phyloP scores from a whole-genome alignment of 2,329 filamentous ascomycete genomes.

The Neopestalotiopsis rosae region DNA sequence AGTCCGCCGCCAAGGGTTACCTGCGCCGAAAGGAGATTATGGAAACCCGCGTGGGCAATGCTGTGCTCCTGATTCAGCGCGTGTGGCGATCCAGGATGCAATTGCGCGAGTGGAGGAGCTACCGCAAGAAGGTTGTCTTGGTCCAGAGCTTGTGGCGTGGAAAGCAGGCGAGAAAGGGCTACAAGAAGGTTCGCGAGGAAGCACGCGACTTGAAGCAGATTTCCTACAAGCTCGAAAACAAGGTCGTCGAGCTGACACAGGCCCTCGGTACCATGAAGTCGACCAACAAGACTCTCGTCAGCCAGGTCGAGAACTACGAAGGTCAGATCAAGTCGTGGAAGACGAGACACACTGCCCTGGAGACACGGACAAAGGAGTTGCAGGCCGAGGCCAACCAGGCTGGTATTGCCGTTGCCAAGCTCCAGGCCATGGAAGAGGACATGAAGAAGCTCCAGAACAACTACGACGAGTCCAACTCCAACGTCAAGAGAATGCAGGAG shows the following conservation, averaged over 20 bases:
- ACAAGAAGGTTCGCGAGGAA: slow-evolving; percentile 92
- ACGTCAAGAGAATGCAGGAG: slow-evolving; percentile 92
- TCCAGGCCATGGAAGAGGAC: slow-evolving; percentile 92
- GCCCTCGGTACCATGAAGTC: slow-evolving; percentile 89
- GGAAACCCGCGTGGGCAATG: slow-evolving; percentile 92
- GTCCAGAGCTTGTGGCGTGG: slow-evolving; percentile 95
- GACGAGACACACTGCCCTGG: slow-evolving; percentile 86
- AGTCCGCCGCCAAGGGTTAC: slow-evolving; percentile 91
- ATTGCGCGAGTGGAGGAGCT: slow-evolving; percentile 81
- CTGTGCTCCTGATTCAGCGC: slow-evolving; percentile 87
- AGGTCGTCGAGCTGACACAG: slow-evolving; percentile 98
- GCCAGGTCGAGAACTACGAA: slow-evolving; percentile 95
- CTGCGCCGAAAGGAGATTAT: slow-evolving; percentile 89
- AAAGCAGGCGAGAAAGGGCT: slow-evolving; percentile 77
- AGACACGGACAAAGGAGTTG: slow-evolving; percentile 89
- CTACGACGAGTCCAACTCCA: slow-evolving; percentile 88
- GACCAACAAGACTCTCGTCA: slow-evolving; percentile 88
- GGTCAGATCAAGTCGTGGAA: slow-evolving; percentile 96
- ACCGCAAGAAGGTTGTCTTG: slow-evolving; percentile 86
- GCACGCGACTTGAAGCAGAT: slow-evolving; percentile 99
- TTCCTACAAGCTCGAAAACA: slow-evolving; percentile 99
- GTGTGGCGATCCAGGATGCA: slow-evolving; percentile 84
- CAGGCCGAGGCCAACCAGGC: slow-evolving; percentile 98
- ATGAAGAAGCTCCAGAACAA: slow-evolving; percentile 89
- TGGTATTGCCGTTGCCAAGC: slow-evolving; percentile 88